These are phyloP conservation scores for Xylaria venustula DNA, from an alignment of 495 filamentous ascomycete species.

Conservation along the genomic window DNA sequence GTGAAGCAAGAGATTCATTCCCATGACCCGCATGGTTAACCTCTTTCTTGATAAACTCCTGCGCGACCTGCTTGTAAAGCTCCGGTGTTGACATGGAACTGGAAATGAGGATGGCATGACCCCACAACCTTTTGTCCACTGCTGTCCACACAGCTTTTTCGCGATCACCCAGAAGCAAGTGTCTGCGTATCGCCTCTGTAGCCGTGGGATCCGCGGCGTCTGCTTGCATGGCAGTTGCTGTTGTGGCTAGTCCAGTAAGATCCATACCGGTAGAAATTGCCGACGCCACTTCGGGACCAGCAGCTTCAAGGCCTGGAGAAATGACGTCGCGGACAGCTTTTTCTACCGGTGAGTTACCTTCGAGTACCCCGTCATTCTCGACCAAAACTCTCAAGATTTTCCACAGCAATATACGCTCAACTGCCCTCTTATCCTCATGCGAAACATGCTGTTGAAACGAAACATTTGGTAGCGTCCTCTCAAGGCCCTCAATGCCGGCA, in stretches of 20 bases:
- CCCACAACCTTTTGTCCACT: constrained; percentile 92
- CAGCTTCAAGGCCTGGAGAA: constrained; percentile 52
- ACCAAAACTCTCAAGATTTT: constrained; percentile 77
- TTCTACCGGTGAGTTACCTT: constrained; percentile 70
- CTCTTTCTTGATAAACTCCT: constrained; percentile 91
- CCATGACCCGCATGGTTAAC: constrained; percentile 74
- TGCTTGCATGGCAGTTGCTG: constrained; percentile 33
- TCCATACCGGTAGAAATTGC: constrained; percentile 23
- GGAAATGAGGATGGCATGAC: constrained; percentile 89
- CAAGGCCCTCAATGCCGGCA: constrained; percentile 67
- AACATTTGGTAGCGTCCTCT: constrained; percentile 55
- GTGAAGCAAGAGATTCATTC: constrained; percentile 79
- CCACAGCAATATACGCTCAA: constrained; percentile 85
- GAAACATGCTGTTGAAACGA: constrained; percentile 43
- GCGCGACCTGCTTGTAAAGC: constrained; percentile 85
- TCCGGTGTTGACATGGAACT: constrained; percentile 63
- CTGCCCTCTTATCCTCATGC: constrained; percentile 61
- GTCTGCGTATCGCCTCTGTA: constrained; percentile 65
- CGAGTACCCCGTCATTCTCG: constrained; percentile 80
- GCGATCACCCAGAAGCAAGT: constrained; percentile 75
- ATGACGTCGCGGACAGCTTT: constrained; percentile 70
- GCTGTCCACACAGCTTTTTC: constrained; percentile 94
- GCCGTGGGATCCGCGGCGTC: constrained; percentile 67
- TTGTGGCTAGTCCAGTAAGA: constrained; percentile 21
- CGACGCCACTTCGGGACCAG: constrained; percentile 23